Percentiles rank a stretch among this genome's conserved stretches.
Evolutionary conservation across 2,329 filamentous ascomycete species (phyloP).

Genomic region (Epichloe brachyelytri): DNA sequence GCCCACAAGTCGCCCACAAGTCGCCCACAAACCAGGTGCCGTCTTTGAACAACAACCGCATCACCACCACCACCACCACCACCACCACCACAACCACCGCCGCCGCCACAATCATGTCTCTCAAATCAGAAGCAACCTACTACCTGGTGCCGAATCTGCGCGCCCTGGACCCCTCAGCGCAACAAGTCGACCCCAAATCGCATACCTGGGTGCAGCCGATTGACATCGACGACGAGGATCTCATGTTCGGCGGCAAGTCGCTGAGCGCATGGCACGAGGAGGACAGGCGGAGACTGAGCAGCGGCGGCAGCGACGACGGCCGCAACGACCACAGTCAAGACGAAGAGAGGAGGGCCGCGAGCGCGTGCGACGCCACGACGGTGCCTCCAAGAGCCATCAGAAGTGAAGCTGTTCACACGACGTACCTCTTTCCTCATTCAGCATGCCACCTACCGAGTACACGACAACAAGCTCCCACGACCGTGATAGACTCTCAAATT

Average conservation of each 20-base stretch:
- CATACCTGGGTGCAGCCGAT: constrained; percentile 39
- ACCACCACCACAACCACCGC: neutral
- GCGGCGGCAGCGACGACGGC: constrained; percentile 20
- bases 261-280: constrained; percentile 49
- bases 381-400: neutral
- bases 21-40: neutral
- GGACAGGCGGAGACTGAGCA: constrained; percentile 23
- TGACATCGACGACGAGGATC: constrained; percentile 47
- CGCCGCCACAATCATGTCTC: constrained; percentile 6
- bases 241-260: constrained; percentile 48
- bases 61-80: neutral
- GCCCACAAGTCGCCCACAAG: neutral
- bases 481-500: too few species aligned
- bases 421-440: too few species aligned
- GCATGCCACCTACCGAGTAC: too few species aligned
- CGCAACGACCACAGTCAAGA: constrained; percentile 21
- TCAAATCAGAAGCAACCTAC: constrained; percentile 13
- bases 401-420: neutral
- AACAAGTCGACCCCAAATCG: constrained; percentile 21
- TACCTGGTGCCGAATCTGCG: constrained; percentile 21
- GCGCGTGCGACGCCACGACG: constrained; percentile 16
- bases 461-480: too few species aligned
- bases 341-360: constrained; percentile 8
- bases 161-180: constrained; percentile 19
- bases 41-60: neutral